Percentiles rank a stretch among this genome's conserved stretches.
These are phyloP conservation scores for Fusarium hainanense DNA, from an alignment of 2,329 filamentous ascomycete species.

Conservation along the genomic window DNA sequence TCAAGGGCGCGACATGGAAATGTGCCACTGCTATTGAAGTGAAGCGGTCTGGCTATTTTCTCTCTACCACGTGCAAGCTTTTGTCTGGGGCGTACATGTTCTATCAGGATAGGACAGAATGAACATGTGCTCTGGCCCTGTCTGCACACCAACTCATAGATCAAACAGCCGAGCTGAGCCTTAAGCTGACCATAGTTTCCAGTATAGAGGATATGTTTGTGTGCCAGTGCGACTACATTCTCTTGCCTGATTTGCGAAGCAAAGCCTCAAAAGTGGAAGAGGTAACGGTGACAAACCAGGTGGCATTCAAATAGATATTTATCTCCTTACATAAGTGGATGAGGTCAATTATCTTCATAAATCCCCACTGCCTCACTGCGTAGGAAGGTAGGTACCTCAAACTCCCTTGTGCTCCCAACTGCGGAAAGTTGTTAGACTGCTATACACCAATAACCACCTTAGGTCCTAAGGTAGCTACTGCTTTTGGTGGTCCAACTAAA, in stretches of 20 bases:
- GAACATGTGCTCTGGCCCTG: neutral
- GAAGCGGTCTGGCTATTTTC: neutral
- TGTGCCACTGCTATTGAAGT: neutral
- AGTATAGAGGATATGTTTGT: neutral
- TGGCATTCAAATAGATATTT: neutral
- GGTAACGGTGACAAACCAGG: neutral
- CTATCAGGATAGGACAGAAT: neutral
- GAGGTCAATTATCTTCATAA: no score
- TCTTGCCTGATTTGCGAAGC: neutral
- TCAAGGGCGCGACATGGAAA: neutral
- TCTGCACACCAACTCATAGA: neutral
- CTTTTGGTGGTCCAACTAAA: neutral
- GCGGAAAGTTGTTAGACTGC: neutral
- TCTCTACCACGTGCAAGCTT: neutral
- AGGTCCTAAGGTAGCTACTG: no score
- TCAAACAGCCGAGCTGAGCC: neutral
- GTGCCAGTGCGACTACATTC: neutral
- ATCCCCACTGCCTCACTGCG: neutral
- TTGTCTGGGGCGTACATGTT: neutral
- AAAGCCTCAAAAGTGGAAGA: neutral
- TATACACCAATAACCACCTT: no score
- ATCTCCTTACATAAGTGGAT: conserved; percentile 4
- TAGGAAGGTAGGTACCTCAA: neutral
- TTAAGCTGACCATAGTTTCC: neutral
- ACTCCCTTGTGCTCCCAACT: neutral